phyloP scores from a whole-genome alignment of 2,329 filamentous ascomycete genomes.

The Aureobasidium sp. region DNA sequence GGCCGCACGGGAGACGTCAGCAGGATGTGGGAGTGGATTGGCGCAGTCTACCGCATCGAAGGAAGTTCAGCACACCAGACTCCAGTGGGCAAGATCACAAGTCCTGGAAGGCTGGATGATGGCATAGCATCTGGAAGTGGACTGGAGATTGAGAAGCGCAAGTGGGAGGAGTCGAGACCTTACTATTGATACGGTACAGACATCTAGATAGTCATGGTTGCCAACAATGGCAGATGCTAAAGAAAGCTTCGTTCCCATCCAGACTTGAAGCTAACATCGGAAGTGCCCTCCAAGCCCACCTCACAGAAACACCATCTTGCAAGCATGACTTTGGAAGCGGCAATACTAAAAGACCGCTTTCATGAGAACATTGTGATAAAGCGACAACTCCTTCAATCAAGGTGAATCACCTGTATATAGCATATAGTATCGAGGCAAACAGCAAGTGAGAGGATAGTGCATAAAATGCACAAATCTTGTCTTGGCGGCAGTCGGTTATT shows the following conservation, averaged over 20 bases:
- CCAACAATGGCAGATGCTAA: not conserved
- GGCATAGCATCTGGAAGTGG: conserved; percentile 24
- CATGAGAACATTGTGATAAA: not conserved
- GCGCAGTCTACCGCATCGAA: conserved; percentile 40
- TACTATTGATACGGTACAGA: conserved; percentile 33
- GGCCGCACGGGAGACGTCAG: conserved; percentile 49
- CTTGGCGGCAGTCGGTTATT: not conserved
- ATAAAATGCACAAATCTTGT: not conserved
- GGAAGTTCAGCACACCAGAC: conserved; percentile 23
- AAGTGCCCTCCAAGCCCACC: not conserved
- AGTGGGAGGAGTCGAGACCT: conserved; percentile 43
- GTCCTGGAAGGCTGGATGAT: conserved; percentile 1
- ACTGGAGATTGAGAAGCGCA: conserved; percentile 30
- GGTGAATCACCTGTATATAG: not conserved
- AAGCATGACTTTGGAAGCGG: not conserved
- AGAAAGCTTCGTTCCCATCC: conserved; percentile 8
- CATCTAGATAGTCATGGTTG: not conserved
- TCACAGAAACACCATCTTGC: not conserved
- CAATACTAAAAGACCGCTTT: not conserved
- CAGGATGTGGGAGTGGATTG: conserved; percentile 63
- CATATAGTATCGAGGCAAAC: not conserved
- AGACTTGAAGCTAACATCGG: not conserved
- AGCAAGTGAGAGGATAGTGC: not conserved
- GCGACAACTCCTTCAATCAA: not conserved
- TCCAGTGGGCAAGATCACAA: conserved; percentile 19